Base-by-base conservation (phyloP, 176 grass and related monocot species). In the Canna indica region DNA sequence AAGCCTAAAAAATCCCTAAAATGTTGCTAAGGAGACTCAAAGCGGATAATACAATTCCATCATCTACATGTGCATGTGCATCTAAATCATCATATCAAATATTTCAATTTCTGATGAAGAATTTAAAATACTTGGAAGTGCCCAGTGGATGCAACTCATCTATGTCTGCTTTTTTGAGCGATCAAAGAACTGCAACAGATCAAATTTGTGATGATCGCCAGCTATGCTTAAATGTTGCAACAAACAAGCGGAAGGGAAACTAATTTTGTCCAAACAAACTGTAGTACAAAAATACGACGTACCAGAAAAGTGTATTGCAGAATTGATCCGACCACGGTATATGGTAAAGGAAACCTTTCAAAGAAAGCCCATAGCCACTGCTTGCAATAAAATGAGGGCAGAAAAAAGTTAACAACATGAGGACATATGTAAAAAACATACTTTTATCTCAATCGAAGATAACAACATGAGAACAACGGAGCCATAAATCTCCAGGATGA, bases 401-500 rank as follows among this genome's bases (percentile, higher is more conserved):
- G 66, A 18, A 28, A 71, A 46, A 35, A 39, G 25, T 11, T 64
- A 72, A 56, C 54, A 56, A 67, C 42, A 56, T 11, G 59, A 69
- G 31, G 63, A 76, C 60, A 28, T 33, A 33, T 36, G 47, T 70
- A 25, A 56, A 41, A 22, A 30, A 59, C 41, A 62, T 36, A 36
- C 18, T 39, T 18, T 45, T 48, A 10, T 11, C 41, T 44, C 0
- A 44, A 59, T 69, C 28, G 25, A 8, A 75, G 53, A 67, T 66
- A 79, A 36, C 74, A 82, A 84, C 76, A 84, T 79, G n/a, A 84
- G 70, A 75, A 84, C 76, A 75, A 84, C 33, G 39, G 76, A 74
- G 59, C 81, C 81, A 57, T 70, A 84, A 36, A 84, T 73, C 75
- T 96, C 91, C 76, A 91, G 78, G 36, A 91, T 85, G 36, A 96